Evolutionary conservation across 2,329 filamentous ascomycete species (phyloP).

Genomic region (Aspergillus pseudoglaucus): DNA sequence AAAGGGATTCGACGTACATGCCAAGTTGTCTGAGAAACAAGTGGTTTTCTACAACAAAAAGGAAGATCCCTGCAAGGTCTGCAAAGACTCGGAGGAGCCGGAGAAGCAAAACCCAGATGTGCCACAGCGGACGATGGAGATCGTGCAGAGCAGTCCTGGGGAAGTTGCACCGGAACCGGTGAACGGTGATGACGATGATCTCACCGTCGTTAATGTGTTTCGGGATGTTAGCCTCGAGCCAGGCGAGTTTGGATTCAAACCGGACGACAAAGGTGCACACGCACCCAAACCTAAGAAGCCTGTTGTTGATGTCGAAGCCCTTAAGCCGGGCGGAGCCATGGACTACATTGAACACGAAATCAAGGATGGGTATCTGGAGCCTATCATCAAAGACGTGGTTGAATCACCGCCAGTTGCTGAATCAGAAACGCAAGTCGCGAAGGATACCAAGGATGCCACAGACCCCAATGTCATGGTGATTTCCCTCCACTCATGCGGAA

Average conservation of each 20-base stretch:
- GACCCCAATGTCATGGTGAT: constrained; percentile 65
- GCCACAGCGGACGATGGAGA: not conserved
- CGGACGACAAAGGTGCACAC: constrained; percentile 6
- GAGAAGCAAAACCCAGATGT: constrained; percentile 2
- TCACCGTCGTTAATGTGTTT: constrained; percentile 26
- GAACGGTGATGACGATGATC: constrained; percentile 17
- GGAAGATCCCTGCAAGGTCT: constrained; percentile 19
- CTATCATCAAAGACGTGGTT: constrained; percentile 31
- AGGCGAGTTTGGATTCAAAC: constrained; percentile 18
- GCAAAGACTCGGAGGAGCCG: constrained; percentile 11
- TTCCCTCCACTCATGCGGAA: constrained; percentile 94
- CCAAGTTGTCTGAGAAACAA: constrained; percentile 67
- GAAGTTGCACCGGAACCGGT: constrained; percentile 6
- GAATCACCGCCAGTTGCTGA: constrained; percentile 10
- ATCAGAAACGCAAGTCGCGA: not conserved
- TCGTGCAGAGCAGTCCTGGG: constrained; percentile 1
- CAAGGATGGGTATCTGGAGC: constrained; percentile 37
- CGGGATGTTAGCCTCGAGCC: constrained; percentile 28
- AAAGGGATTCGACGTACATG: constrained; percentile 73
- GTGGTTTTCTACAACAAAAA: constrained; percentile 79
- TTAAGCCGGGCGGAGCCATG: constrained; percentile 26
- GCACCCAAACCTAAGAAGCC: constrained; percentile 1
- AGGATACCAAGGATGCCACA: constrained; percentile 4
- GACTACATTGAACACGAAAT: constrained; percentile 42
- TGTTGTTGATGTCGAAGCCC: constrained; percentile 11